Evolutionary conservation across 78 protist genomes (phyloP).

Genomic region (Monocercomonoides exilis): DNA sequence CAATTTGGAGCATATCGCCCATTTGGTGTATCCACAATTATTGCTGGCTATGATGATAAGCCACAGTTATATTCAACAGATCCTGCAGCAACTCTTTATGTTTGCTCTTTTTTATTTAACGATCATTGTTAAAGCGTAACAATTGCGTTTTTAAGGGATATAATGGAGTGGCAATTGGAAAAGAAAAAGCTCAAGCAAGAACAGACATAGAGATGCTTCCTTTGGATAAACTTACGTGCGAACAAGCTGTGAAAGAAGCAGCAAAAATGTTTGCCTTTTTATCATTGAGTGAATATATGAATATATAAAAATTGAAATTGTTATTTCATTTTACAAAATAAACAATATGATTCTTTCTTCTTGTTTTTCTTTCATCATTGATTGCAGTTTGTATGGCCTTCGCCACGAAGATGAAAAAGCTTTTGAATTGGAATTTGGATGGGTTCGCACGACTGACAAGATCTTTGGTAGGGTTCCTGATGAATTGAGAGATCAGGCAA

Average conservation of each 20-base stretch:
- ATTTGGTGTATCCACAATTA: neutral
- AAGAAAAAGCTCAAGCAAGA: neutral
- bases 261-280: neutral
- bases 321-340: too few relatives aligned
- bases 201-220: neutral
- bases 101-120: neutral
- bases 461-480: neutral
- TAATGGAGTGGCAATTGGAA: neutral
- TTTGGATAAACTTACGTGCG: neutral
- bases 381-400: neutral
- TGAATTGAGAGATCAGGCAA: neutral
- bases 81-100: neutral
- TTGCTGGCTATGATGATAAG: slow-evolving; percentile 6
- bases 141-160: neutral
- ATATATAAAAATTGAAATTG: too few relatives aligned
- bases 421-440: neutral
- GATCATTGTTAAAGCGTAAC: too few relatives aligned
- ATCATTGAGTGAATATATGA: too few relatives aligned
- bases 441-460: neutral
- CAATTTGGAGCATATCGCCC: neutral
- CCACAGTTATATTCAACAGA: neutral
- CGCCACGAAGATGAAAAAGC: neutral
- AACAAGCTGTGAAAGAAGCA: neutral
- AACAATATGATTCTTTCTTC: too few relatives aligned
- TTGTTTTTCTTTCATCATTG: neutral